Percentiles rank a stretch among this genome's conserved stretches.
Evolutionary conservation across 257 asterid genomes (phyloP).

Genomic region (Solanum piurae): DNA sequence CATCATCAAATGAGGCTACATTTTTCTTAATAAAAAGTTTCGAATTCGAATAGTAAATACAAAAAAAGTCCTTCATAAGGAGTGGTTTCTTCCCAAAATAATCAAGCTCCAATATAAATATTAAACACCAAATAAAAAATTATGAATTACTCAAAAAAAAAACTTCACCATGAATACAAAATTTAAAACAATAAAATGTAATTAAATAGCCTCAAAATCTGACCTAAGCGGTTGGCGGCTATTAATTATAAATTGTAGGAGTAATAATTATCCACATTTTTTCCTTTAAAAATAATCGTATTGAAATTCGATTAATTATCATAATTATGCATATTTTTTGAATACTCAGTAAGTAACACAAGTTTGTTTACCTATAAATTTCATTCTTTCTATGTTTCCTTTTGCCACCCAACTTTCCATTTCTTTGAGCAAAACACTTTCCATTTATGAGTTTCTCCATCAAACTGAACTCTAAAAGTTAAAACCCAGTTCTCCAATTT

Average conservation of each 20-base stretch:
- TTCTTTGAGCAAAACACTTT: no score
- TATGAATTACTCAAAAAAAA: rapidly evolving
- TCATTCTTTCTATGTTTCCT: background rate
- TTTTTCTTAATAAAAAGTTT: no score
- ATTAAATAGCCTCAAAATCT: background rate
- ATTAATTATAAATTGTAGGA: background rate
- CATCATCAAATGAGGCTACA: no score
- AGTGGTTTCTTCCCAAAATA: no score
- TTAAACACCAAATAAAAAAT: no score
- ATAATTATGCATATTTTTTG: background rate
- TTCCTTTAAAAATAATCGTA: background rate
- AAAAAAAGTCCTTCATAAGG: no score
- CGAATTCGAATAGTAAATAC: no score
- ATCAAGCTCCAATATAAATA: rapidly evolving
- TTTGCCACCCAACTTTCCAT: background rate
- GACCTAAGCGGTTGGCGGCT: background rate
- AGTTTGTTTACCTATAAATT: background rate
- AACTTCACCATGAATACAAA: background rate
- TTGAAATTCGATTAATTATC: no score
- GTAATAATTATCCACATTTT: background rate
- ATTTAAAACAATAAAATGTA: background rate
- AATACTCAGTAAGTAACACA: background rate
- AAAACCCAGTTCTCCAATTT: background rate
- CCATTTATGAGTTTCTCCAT: background rate
- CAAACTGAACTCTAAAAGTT: background rate